Evolutionary conservation across 768 basidiomycete genomes (phyloP).

Genomic region (Terana coerulea): DNA sequence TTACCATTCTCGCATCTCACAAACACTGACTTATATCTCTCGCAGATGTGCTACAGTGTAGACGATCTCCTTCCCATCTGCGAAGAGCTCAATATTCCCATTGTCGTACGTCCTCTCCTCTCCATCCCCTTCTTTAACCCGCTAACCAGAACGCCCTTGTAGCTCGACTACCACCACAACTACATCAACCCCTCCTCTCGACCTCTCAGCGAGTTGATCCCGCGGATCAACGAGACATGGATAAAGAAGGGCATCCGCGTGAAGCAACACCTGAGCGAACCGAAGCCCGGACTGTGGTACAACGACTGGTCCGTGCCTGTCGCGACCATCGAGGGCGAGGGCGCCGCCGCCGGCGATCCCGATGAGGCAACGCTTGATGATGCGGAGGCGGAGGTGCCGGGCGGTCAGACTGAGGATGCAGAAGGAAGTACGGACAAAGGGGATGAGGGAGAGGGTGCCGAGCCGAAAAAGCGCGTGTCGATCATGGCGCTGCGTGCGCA

Average conservation of each 20-base stretch:
- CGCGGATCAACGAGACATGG: constrained; percentile 75
- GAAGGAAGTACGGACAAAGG: neutral
- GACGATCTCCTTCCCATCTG: constrained; percentile 87
- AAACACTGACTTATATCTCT: constrained; percentile 20
- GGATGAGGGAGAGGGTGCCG: constrained; percentile 35
- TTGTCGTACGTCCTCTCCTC: constrained; percentile 37
- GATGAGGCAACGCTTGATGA: neutral
- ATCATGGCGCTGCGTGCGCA: constrained; percentile 88
- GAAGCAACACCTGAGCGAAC: constrained; percentile 91
- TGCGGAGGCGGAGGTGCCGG: neutral
- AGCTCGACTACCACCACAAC: constrained; percentile 80
- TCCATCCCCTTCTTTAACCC: constrained; percentile 43
- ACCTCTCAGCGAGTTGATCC: constrained; percentile 58
- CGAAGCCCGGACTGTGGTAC: constrained; percentile 67
- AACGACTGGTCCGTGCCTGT: constrained; percentile 1
- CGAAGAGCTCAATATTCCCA: constrained; percentile 67
- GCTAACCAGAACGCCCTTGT: constrained; percentile 25
- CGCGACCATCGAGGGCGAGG: neutral
- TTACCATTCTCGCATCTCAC: neutral
- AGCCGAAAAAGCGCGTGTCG: neutral
- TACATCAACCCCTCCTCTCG: constrained; percentile 44
- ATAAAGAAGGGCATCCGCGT: constrained; percentile 71
- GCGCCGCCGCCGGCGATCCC: neutral
- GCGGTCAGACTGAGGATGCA: neutral
- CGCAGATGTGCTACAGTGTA: constrained; percentile 79